These are phyloP conservation scores for Claviceps sp. DNA, from an alignment of 2,329 filamentous ascomycete species.

Conservation along the genomic window DNA sequence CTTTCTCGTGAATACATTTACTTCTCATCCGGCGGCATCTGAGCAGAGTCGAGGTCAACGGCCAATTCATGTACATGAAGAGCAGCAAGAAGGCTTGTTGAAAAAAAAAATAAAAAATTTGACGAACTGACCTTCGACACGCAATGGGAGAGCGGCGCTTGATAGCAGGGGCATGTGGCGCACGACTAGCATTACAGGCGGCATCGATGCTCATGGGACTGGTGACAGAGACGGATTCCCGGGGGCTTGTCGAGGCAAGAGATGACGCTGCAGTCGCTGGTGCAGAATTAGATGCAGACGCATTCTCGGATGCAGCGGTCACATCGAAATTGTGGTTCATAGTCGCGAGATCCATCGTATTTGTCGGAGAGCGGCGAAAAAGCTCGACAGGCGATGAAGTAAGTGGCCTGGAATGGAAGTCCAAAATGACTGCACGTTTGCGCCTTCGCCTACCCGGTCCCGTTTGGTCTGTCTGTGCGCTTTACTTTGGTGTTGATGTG, in stretches of 20 bases:
- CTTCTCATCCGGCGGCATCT: constrained; percentile 44
- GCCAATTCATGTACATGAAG: not conserved
- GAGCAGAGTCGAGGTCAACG: not conserved
- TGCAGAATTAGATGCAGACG: not conserved
- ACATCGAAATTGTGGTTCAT: constrained; percentile 2
- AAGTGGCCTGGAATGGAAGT: not conserved
- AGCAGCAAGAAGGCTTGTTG: too few relatives aligned
- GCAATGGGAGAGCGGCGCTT: constrained; percentile 39
- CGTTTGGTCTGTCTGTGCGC: not conserved
- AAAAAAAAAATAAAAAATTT: too few relatives aligned
- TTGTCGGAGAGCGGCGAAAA: not conserved
- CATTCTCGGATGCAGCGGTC: not conserved
- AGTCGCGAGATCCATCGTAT: constrained; percentile 5
- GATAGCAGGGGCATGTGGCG: constrained; percentile 15
- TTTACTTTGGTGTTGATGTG: not conserved
- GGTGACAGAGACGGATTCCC: not conserved
- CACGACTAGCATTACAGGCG: not conserved
- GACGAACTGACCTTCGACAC: constrained; percentile 32
- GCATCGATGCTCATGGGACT: constrained; percentile 2
- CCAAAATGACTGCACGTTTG: not conserved
- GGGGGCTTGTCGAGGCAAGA: constrained; percentile 2
- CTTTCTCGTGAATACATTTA: constrained; percentile 39
- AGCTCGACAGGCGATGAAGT: not conserved
- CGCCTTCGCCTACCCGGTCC: too few relatives aligned
- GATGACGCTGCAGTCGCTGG: not conserved